Conservation (phyloP, 352 stramenopile species). For the Globisporangium acanthophoron region DNA sequence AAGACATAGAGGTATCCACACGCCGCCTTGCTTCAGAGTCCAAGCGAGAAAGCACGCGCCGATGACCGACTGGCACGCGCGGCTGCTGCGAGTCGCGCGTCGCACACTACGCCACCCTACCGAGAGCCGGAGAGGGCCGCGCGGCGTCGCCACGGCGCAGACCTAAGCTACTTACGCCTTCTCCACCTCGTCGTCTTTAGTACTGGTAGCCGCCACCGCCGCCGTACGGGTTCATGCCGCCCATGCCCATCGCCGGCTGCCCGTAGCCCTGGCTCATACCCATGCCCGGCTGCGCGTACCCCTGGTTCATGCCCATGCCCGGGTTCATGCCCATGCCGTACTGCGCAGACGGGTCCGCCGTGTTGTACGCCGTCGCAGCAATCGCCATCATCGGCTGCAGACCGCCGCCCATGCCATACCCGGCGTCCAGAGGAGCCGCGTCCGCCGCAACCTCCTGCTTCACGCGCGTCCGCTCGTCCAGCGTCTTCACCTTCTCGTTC, state of each 20-base stretch:
- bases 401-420: conserved; percentile 69
- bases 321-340: conserved; percentile 48
- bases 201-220: conserved; percentile 39
- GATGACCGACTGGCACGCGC: no score
- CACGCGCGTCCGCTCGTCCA: conserved; percentile 88
- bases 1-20: conserved; percentile 14
- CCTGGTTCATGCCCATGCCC: conserved; percentile 23
- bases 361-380: conserved; percentile 71
- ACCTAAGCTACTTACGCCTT: neutral
- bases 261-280: conserved; percentile 47
- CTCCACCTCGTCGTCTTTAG: conserved; percentile 12
- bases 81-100: neutral
- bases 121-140: neutral
- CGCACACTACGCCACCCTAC: neutral
- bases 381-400: conserved; percentile 82
- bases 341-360: conserved; percentile 54
- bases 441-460: conserved; percentile 70
- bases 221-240: conserved; percentile 42
- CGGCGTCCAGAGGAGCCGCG: conserved; percentile 49
- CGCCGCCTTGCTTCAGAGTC: conserved; percentile 3
- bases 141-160: no score
- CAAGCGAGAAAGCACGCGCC: neutral
- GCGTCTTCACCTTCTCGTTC: conserved; percentile 91
- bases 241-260: conserved; percentile 34
- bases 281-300: conserved; percentile 20